Percentiles rank a stretch among this genome's conserved stretches.
These are phyloP conservation scores for Aspergillus biplanus DNA, from an alignment of 495 filamentous ascomycete species.

Conservation along the genomic window DNA sequence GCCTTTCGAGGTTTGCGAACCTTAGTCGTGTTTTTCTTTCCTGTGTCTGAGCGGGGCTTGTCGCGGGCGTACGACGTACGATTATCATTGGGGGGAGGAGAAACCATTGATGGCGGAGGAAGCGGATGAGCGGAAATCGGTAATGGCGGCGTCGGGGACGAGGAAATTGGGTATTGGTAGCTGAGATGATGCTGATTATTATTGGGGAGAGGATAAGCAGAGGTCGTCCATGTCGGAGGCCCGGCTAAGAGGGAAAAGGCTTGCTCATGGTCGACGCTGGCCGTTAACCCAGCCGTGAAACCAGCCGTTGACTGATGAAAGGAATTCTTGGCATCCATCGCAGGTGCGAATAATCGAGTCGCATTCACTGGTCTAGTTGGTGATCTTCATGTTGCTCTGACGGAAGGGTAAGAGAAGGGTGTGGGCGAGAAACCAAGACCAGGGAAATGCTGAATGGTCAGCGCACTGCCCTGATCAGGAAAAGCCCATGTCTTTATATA, in stretches of 20 bases:
- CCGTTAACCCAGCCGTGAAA: slow-evolving; percentile 14
- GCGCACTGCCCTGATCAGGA: slow-evolving; percentile 34
- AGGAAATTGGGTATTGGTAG: slow-evolving; percentile 13
- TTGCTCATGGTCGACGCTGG: slow-evolving; percentile 31
- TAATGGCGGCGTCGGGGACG: slow-evolving; percentile 2
- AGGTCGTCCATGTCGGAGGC: slow-evolving; percentile 24
- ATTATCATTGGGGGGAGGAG: slow-evolving; percentile 5
- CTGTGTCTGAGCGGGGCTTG: slow-evolving; percentile 23
- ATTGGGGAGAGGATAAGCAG: slow-evolving; percentile 23
- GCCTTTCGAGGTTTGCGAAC: slow-evolving; percentile 47
- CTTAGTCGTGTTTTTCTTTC: slow-evolving; percentile 36
- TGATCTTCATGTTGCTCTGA: slow-evolving; percentile 29
- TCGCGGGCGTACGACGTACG: slow-evolving; percentile 15
- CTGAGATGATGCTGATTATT: slow-evolving; percentile 10
- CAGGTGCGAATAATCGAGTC: slow-evolving; percentile 24
- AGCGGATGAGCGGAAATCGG: slow-evolving; percentile 10
- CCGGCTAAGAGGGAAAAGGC: slow-evolving; percentile 34
- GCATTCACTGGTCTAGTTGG: slow-evolving; percentile 26
- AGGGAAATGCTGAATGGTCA: slow-evolving; percentile 34
- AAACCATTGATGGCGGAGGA: slow-evolving; percentile 15
- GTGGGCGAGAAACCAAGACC: slow-evolving; percentile 3
- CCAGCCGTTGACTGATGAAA: slow-evolving; percentile 23
- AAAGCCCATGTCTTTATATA: slow-evolving; percentile 27
- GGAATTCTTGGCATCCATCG: slow-evolving; percentile 41
- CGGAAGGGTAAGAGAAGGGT: slow-evolving; percentile 13